Conservation (phyloP, 2,329 filamentous ascomycete species). For the Fusarium continuum region DNA sequence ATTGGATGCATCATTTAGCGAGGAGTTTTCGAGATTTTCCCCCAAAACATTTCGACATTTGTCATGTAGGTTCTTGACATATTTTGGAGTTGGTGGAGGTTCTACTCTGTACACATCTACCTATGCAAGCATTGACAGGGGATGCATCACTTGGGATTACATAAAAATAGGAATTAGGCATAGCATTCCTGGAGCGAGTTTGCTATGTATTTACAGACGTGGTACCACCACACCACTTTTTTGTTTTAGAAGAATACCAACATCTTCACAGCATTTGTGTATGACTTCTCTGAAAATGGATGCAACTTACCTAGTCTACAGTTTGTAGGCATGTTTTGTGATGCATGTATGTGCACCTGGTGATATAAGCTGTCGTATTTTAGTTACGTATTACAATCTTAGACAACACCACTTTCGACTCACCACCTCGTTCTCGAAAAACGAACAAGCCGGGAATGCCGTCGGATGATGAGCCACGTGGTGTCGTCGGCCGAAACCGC, state of each 20-base stretch:
- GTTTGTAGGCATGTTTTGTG: neutral
- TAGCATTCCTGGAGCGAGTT: slow-evolving; percentile 19
- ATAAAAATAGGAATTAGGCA: slow-evolving; percentile 20
- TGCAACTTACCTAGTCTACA: neutral
- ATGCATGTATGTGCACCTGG: neutral
- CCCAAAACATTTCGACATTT: slow-evolving; percentile 11
- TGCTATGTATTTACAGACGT: slow-evolving; percentile 26
- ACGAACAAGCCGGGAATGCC: slow-evolving; percentile 6
- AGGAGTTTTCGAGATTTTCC: slow-evolving; percentile 38
- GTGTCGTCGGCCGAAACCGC: slow-evolving; percentile 15
- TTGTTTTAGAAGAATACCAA: slow-evolving; percentile 16
- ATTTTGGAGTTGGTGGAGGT: slow-evolving; percentile 18
- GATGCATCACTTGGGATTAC: slow-evolving; percentile 11
- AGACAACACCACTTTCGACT: slow-evolving; percentile 22
- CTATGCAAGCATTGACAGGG: neutral
- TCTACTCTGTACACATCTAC: neutral
- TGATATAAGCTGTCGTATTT: neutral
- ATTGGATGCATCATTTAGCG: slow-evolving; percentile 34
- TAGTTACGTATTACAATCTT: neutral
- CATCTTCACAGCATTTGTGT: slow-evolving; percentile 14
- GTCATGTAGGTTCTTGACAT: slow-evolving; percentile 13
- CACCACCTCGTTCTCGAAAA: slow-evolving; percentile 14
- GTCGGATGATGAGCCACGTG: slow-evolving; percentile 32
- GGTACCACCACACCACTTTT: slow-evolving; percentile 8
- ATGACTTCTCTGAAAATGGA: neutral